Evolutionary conservation across 305 asterid species (phyloP).

Genomic region (Fraxinus angustifolia): DNA sequence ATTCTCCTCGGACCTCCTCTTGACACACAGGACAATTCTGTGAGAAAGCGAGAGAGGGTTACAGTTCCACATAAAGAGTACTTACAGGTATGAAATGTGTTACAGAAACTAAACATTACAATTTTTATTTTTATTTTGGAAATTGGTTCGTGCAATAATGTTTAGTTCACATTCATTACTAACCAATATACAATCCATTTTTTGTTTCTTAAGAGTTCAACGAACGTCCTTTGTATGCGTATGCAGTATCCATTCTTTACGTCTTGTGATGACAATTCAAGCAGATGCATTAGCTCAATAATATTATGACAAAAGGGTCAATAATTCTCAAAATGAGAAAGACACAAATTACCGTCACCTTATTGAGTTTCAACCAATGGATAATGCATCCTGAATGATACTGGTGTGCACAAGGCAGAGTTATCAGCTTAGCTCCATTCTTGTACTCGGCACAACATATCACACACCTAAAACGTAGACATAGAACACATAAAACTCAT

Average conservation of each 20-base stretch:
- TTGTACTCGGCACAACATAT: conserved; percentile 61
- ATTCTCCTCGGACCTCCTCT: conserved; percentile 68
- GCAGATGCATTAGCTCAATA: neutral
- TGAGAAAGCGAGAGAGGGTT: neutral
- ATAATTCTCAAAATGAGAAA: neutral
- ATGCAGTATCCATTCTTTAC: neutral
- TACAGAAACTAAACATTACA: neutral
- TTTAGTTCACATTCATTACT: neutral
- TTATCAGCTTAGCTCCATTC: conserved; percentile 52
- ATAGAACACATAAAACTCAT: conserved; percentile 16
- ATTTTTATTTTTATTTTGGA: neutral
- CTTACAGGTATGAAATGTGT: neutral
- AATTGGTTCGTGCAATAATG: neutral
- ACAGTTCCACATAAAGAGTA: neutral
- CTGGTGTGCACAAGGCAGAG: conserved; percentile 79
- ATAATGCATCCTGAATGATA: conserved; percentile 68
- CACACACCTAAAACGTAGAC: conserved; percentile 55
- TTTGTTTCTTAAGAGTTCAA: neutral
- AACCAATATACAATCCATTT: neutral
- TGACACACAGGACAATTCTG: conserved; percentile 87
- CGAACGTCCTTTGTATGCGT: neutral
- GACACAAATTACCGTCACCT: conserved; percentile 34
- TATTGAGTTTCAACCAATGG: conserved; percentile 62
- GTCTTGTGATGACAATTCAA: neutral
- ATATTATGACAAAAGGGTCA: neutral